These are phyloP conservation scores for Paragyromitra xinjiangensis DNA, from an alignment of 495 filamentous ascomycete genomes.

Conservation along the genomic window DNA sequence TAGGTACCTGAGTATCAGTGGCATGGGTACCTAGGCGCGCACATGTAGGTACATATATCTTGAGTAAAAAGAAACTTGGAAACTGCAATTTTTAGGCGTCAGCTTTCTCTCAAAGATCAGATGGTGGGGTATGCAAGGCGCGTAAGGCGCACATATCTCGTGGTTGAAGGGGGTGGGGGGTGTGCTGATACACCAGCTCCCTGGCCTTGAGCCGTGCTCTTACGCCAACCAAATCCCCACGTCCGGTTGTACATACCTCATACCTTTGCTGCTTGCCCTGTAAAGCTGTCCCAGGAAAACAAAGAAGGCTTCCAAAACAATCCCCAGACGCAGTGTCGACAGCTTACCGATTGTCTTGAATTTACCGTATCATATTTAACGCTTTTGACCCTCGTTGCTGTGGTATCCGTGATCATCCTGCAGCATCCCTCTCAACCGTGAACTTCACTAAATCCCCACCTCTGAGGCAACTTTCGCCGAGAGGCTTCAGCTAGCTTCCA, in stretches of 20 bases:
- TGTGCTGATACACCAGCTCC: slow-evolving; percentile 13
- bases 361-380: slow-evolving; percentile 20
- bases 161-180: slow-evolving; percentile 4
- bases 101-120: slow-evolving; percentile 20
- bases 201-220: neutral
- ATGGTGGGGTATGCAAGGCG: slow-evolving; percentile 40
- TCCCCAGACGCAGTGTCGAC: slow-evolving; percentile 8
- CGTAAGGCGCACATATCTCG: slow-evolving; percentile 29
- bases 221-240: slow-evolving; percentile 14
- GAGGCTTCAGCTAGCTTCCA: slow-evolving; percentile 20
- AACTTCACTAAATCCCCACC: slow-evolving; percentile 41
- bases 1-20: neutral
- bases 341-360: slow-evolving; percentile 9
- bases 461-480: slow-evolving; percentile 19
- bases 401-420: slow-evolving; percentile 29
- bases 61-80: slow-evolving; percentile 11
- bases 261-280: slow-evolving; percentile 39
- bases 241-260: slow-evolving; percentile 39
- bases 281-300: slow-evolving; percentile 34
- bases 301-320: slow-evolving; percentile 34
- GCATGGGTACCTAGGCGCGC: neutral
- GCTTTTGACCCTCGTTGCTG: slow-evolving; percentile 27
- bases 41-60: slow-evolving; percentile 5
- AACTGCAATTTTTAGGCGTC: slow-evolving; percentile 6
- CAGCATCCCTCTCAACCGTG: slow-evolving; percentile 27